Base-by-base conservation (phyloP, 1,139 yeast species). In the Pichia sp. region DNA sequence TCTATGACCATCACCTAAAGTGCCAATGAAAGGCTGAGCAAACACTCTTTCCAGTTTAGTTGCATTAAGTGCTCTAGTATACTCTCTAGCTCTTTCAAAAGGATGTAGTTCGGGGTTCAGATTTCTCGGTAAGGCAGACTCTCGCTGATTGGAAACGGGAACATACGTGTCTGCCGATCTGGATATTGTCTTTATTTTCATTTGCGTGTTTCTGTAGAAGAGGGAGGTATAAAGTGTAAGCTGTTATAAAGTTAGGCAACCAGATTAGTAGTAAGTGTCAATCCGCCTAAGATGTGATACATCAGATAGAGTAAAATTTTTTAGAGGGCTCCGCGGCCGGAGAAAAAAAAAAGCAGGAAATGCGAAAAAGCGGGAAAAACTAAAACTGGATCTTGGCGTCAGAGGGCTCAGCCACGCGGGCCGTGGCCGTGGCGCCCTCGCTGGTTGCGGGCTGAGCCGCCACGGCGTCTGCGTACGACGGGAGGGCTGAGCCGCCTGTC, bases 1-100 rank as follows among this genome's bases (percentile, higher is more conserved):
- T 44, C 93, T 68, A 57, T 93, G 98, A 11, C 98, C 98, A 51
- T 79, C 75, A 3, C 99, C 98, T 28, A 93, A 66, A 59, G 93
- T 97, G 1, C 96, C 96, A 17, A 93, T 72, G 62, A 93, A 91
- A 5, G 99, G 99, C 58, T 89, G 89, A 0, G 99, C 98, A 72
- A 93, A 91, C 85, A 91, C 83, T 52, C 96, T 71, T 58, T 89
- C 97, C 65, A 93, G 64, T 61, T 93, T 93, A 15, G 97, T 89
- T 21, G 98, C 97, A 45, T 88, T 89, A 41, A 93, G 65, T 1
- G 98, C 98, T 52, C 89, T 76, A 15, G 96, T 85, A 58, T 93
- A 93, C 62, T 93, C 98, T 59, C 98, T 71, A 4, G 97, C 96
- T 52, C 97, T 72, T 64, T 93, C 97, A 57, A 91, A 91, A 0